Evolutionary conservation across 2,329 filamentous ascomycete genomes (phyloP).

Genomic region (Paraphaeosphaeria minitans): DNA sequence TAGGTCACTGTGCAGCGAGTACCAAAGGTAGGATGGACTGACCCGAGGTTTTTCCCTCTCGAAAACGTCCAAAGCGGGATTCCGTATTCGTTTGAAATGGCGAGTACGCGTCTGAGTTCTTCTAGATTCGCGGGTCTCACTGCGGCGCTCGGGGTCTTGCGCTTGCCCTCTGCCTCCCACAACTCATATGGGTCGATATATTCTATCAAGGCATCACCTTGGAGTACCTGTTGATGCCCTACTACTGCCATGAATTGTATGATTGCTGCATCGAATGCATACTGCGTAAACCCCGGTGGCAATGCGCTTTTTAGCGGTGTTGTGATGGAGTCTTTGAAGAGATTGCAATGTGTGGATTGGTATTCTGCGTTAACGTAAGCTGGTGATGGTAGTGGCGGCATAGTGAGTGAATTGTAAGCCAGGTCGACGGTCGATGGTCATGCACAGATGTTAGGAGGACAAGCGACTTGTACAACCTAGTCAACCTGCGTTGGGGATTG

Average conservation of each 20-base stretch:
- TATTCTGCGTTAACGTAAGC: constrained; percentile 50
- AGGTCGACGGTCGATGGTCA: background rate
- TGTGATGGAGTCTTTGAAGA: constrained; percentile 50
- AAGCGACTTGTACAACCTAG: background rate
- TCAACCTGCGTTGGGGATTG: background rate
- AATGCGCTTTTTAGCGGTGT: constrained; percentile 46
- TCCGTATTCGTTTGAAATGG: constrained; percentile 30
- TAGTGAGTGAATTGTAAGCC: background rate
- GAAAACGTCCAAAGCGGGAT: constrained; percentile 42
- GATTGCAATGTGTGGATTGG: constrained; percentile 49
- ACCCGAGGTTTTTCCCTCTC: constrained; percentile 45
- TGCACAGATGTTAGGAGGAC: background rate
- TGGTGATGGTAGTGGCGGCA: constrained; percentile 23
- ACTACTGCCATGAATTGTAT: constrained; percentile 42
- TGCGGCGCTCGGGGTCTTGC: constrained; percentile 52
- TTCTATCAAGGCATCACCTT: constrained; percentile 47
- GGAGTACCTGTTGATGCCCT: constrained; percentile 49
- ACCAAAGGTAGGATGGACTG: constrained; percentile 4
- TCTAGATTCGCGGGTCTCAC: constrained; percentile 43
- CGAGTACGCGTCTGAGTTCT: constrained; percentile 29
- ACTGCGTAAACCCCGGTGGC: constrained; percentile 47
- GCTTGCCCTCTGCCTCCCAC: constrained; percentile 46
- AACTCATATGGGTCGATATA: constrained; percentile 57
- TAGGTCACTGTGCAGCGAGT: background rate
- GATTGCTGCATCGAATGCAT: constrained; percentile 48